A percentile compares a stretch with the other conserved stretches of the same genome.
Conservation (phyloP, 78 protist genomes). For the Chrysochromulina tobinii region DNA sequence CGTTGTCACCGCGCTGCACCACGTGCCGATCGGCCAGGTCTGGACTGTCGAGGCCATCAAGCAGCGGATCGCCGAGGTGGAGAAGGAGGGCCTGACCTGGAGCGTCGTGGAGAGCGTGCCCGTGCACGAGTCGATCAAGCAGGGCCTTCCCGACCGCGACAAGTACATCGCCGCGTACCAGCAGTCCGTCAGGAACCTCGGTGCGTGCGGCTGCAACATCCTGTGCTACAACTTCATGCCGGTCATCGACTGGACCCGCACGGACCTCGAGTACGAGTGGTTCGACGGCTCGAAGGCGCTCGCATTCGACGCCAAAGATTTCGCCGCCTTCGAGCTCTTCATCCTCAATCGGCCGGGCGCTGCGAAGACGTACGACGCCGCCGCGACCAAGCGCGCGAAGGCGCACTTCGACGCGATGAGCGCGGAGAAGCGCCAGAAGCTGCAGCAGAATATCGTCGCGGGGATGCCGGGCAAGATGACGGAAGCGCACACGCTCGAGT, state of each 20-base stretch:
- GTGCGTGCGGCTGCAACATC: neutral
- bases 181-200: neutral
- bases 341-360: neutral
- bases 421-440: neutral
- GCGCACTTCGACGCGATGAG: neutral
- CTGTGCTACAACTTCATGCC: constrained; percentile 4
- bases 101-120: constrained; percentile 8
- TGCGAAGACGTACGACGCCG: neutral
- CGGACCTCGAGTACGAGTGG: neutral
- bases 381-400: neutral
- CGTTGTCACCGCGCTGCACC: constrained; percentile 17
- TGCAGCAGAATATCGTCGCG: neutral
- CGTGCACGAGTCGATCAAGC: constrained; percentile 33
- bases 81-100: neutral
- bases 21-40: neutral
- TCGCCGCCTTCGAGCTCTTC: constrained; percentile 21
- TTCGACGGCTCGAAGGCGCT: neutral
- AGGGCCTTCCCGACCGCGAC: neutral
- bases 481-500: neutral
- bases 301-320: neutral
- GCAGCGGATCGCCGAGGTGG: neutral
- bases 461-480: neutral
- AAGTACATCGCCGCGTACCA: neutral
- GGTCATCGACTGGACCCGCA: constrained; percentile 25
- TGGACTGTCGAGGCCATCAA: neutral